Evolutionary conservation across 257 asterid species (phyloP).

Genomic region (Nicotiana noctiflora): DNA sequence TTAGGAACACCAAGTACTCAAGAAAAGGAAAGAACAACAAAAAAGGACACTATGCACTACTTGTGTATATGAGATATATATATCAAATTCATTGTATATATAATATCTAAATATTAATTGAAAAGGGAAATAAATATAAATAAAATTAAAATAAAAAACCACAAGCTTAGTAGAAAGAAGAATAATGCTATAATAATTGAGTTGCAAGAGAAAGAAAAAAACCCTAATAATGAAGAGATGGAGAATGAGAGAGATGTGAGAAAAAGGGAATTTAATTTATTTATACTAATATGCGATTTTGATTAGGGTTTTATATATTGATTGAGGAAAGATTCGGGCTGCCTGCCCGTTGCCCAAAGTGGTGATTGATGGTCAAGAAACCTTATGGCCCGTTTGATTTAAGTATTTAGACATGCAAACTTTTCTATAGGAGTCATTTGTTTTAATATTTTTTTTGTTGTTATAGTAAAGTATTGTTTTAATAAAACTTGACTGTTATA

Average conservation of each 20-base stretch:
- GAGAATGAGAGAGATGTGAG: neutral
- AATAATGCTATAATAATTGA: neutral
- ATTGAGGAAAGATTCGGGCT: constrained; percentile 21
- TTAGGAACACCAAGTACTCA: neutral
- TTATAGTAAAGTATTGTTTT: no score
- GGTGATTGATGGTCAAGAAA: neutral
- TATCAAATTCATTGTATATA: neutral
- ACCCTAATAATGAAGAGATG: neutral
- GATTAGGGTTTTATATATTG: neutral
- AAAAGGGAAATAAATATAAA: neutral
- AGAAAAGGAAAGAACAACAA: neutral
- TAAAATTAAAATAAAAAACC: no score
- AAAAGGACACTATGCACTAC: neutral
- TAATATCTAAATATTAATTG: neutral
- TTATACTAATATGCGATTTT: neutral
- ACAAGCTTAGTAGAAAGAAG: neutral
- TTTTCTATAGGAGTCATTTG: no score
- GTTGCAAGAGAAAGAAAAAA: neutral
- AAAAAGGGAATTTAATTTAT: neutral
- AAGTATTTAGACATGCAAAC: no score
- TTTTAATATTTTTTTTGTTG: no score
- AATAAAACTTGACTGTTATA: no score
- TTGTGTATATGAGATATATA: neutral
- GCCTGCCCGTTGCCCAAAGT: constrained; percentile 41
- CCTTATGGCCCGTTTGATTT: no score